Evolutionary conservation across 352 stramenopile genomes (phyloP).

Genomic region (Phytophthora boehmeriae): DNA sequence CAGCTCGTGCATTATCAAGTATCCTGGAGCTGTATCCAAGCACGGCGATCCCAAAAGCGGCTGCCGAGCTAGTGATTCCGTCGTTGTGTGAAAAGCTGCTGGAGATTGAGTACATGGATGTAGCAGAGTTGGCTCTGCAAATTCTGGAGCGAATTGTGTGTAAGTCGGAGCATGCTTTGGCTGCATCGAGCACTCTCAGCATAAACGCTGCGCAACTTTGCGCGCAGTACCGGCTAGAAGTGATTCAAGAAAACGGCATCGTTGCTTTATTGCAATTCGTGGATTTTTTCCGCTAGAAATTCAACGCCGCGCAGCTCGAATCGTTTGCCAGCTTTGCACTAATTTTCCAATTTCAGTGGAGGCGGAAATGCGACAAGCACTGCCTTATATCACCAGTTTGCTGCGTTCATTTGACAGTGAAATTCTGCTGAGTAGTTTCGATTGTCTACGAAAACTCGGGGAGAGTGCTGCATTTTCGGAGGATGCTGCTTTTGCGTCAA

Average conservation of each 20-base stretch:
- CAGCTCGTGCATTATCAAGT: constrained; percentile 53
- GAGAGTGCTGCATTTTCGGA: constrained; percentile 49
- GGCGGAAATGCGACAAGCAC: constrained; percentile 35
- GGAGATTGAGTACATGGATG: constrained; percentile 87
- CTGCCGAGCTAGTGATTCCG: constrained; percentile 51
- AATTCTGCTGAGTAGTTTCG: constrained; percentile 60
- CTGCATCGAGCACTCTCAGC: not conserved
- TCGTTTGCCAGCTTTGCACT: constrained; percentile 59
- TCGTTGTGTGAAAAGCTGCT: constrained; percentile 73
- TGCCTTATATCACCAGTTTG: constrained; percentile 56
- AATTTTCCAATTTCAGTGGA: constrained; percentile 39
- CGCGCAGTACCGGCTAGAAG: constrained; percentile 44
- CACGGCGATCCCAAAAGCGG: constrained; percentile 46
- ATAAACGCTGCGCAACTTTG: constrained; percentile 9
- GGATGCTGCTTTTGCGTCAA: constrained; percentile 36
- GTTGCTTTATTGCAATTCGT: constrained; percentile 79
- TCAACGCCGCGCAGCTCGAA: constrained; percentile 60
- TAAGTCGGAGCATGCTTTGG: constrained; percentile 17
- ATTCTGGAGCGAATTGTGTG: constrained; percentile 71
- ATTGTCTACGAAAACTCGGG: constrained; percentile 51
- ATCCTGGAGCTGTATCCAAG: constrained; percentile 65
- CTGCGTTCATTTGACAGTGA: constrained; percentile 59
- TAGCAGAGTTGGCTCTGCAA: constrained; percentile 71
- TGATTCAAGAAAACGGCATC: constrained; percentile 68
- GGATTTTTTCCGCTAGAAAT: constrained; percentile 84